Evolutionary conservation across 2,329 filamentous ascomycete species (phyloP).

Genomic region (Fusarium oxysporum): DNA sequence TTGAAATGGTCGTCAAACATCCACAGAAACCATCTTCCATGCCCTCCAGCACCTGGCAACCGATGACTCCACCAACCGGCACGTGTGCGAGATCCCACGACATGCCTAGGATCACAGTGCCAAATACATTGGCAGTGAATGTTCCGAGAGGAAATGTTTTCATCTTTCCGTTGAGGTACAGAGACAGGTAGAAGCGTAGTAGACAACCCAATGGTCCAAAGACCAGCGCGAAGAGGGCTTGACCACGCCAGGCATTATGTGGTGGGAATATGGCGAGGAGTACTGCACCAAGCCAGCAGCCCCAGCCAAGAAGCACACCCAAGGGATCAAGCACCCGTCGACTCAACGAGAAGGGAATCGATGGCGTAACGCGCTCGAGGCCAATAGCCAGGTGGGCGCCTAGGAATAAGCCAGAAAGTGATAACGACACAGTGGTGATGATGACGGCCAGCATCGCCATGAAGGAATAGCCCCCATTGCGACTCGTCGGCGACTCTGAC

Average conservation of each 20-base stretch:
- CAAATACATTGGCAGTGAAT: constrained; percentile 82
- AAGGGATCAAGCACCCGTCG: constrained; percentile 73
- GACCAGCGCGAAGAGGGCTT: constrained; percentile 79
- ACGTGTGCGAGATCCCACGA: constrained; percentile 82
- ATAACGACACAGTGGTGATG: constrained; percentile 78
- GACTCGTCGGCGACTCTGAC: constrained; percentile 53
- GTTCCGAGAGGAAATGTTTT: constrained; percentile 85
- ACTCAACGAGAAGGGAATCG: constrained; percentile 66
- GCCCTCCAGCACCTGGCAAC: constrained; percentile 76
- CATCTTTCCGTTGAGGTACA: constrained; percentile 75
- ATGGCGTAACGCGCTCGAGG: constrained; percentile 68
- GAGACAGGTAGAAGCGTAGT: constrained; percentile 76
- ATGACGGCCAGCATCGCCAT: constrained; percentile 82
- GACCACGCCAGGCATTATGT: constrained; percentile 78
- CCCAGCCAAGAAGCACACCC: constrained; percentile 73
- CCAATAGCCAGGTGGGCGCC: constrained; percentile 81
- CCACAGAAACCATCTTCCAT: constrained; percentile 77
- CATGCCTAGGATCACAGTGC: constrained; percentile 80
- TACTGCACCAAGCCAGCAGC: constrained; percentile 82
- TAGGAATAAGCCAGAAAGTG: constrained; percentile 73
- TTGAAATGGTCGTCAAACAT: constrained; percentile 74
- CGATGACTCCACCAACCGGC: constrained; percentile 64
- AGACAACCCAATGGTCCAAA: constrained; percentile 87
- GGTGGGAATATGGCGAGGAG: constrained; percentile 79
- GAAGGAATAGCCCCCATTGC: constrained; percentile 83